phyloP scores from a whole-genome alignment of 1,284 basidiomycete species.

The Rhodotorula glutinis region DNA sequence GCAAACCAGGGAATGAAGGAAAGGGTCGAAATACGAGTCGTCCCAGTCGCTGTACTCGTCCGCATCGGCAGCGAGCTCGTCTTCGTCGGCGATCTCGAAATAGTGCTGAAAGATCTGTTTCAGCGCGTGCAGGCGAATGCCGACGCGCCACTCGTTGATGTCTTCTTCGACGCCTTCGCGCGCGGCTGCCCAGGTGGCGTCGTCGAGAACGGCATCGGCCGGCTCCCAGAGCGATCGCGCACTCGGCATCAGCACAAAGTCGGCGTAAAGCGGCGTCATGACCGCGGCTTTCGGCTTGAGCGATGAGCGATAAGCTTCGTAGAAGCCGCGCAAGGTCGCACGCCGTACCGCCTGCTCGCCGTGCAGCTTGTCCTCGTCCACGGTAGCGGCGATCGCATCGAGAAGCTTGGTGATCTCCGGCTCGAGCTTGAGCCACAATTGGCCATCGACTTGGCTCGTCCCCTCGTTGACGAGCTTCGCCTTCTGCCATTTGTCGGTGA shows the following conservation, averaged over 20 bases:
- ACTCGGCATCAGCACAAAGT: slow-evolving; percentile 8
- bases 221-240: not conserved
- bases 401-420: slow-evolving; percentile 8
- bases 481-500: not conserved
- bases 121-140: not conserved
- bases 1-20: not conserved
- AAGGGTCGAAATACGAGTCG: not conserved
- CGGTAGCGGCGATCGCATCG: not conserved
- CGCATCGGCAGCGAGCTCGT: slow-evolving; percentile 8
- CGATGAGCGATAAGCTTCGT: not conserved
- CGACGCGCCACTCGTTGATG: slow-evolving; percentile 2
- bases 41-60: not conserved
- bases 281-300: not conserved
- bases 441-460: not conserved
- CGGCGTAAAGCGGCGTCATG: slow-evolving; percentile 18
- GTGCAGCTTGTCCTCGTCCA: not conserved
- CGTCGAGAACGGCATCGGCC: not conserved
- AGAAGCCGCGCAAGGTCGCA: not conserved
- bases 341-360: not conserved
- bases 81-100: slow-evolving; percentile 5
- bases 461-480: slow-evolving; percentile 5
- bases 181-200: not conserved
- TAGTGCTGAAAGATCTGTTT: slow-evolving; percentile 1
- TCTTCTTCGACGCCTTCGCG: not conserved
- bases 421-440: not conserved